These are phyloP conservation scores for Didymella sp. DNA, from an alignment of 2,329 filamentous ascomycete genomes.

Conservation along the genomic window DNA sequence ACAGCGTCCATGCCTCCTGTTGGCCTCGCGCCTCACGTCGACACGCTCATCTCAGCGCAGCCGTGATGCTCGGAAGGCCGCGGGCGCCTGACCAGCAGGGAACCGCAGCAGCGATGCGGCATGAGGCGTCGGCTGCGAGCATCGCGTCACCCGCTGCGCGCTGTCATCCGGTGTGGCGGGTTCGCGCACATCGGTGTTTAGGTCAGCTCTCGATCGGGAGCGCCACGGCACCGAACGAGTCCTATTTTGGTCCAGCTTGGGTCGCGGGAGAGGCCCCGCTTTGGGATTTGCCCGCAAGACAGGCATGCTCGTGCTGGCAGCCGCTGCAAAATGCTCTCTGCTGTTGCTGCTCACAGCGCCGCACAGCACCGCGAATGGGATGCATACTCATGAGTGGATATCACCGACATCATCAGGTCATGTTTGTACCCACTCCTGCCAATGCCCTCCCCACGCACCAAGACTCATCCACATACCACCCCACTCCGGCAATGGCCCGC, in stretches of 20 bases:
- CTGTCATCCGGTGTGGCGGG: conserved; percentile 45
- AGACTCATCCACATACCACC: conserved; percentile 21
- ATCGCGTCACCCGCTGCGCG: conserved; percentile 37
- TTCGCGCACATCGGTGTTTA: conserved; percentile 31
- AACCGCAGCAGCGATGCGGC: conserved; percentile 19
- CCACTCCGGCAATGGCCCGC: conserved; percentile 22
- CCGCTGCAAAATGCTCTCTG: conserved; percentile 5
- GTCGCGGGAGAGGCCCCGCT: conserved; percentile 34
- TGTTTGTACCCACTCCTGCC: conserved; percentile 9
- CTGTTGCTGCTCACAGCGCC: conserved; percentile 3
- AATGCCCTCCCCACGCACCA: conserved; percentile 10
- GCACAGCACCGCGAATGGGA: not conserved
- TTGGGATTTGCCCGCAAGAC: conserved; percentile 28
- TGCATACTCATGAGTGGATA: conserved; percentile 7
- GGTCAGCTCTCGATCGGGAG: conserved; percentile 36
- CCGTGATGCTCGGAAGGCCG: conserved; percentile 12
- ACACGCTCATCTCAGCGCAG: conserved; percentile 5
- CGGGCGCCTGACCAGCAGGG: conserved; percentile 29
- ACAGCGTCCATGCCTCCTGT: conserved; percentile 21
- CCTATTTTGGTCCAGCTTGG: conserved; percentile 36
- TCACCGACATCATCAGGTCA: conserved; percentile 10
- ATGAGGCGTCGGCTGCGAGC: conserved; percentile 27
- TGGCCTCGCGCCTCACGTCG: conserved; percentile 21
- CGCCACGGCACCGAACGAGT: conserved; percentile 28
- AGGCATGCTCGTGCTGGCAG: conserved; percentile 23